Base-by-base conservation (phyloP, 306 rosid genomes). In the Pterocarpus santalinus region DNA sequence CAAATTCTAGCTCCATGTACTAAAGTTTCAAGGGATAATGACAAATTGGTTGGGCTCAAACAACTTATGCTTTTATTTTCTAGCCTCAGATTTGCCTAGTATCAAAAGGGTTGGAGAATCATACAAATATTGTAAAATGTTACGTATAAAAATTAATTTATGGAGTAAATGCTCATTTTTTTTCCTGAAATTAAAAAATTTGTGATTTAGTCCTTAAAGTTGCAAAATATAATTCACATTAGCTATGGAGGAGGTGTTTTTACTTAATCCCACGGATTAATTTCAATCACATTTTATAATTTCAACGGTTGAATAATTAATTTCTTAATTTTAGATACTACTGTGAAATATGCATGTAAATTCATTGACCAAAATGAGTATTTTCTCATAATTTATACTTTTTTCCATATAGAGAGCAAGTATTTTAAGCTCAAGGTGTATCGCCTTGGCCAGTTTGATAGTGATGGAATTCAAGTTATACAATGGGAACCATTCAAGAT, bases 1-100 rank as follows among this genome's bases (percentile, higher is more conserved):
- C 78, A 62, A 47, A 76, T 62, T 80, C 36, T 49, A 69, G 74
- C 22, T 46, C 5, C 22, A 69, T 15, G 55, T 7, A 79, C 71
- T 34, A 4, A 14, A 70, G 65, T 70, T 53, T 76, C 52, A 34
- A 61, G 41, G 69, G 5, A 74, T 14, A 2, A 17, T 35, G 53
- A 44, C 34, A 44, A 34, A 57, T 15, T 73, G 75, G 41, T 65
- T 80, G 22, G 47, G 33, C 58, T 69, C 60, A 55, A 56, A 55
- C 4, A 47, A 47, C n/a, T 47, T 12, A 2, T 47, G 13, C 4
- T 12, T 6, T 14, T 51, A 51, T 51, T 51, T 12, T 49, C 55
- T 49, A 12, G 55, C 14, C n/a, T 4, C n/a, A 41, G 55, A 28
- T 66, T 39, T 67, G 35, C 8, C 35, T 43, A n/a, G 28, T 53